Conservation (phyloP, 352 stramenopile species). For the Phytophthora nicotianae region DNA sequence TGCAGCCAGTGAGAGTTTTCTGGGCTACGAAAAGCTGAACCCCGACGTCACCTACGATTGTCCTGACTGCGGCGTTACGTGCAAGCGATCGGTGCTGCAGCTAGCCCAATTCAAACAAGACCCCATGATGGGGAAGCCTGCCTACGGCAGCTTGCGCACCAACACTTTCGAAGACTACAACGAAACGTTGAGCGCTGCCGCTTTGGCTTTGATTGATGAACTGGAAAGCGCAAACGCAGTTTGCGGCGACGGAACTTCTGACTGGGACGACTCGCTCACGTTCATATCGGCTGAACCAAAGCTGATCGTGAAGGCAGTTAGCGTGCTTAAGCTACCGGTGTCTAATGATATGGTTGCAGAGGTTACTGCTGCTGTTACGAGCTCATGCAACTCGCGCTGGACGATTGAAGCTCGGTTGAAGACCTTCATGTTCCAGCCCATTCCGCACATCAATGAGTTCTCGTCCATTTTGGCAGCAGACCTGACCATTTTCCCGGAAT, state of each 20-base stretch:
- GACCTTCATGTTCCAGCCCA: constrained; percentile 46
- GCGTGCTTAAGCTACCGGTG: constrained; percentile 25
- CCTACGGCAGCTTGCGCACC: constrained; percentile 34
- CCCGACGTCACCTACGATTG: constrained; percentile 32
- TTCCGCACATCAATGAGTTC: constrained; percentile 38
- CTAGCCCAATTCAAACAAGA: constrained; percentile 35
- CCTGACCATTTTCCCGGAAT: constrained; percentile 41
- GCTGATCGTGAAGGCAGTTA: constrained; percentile 32
- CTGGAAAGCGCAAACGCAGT: constrained; percentile 21
- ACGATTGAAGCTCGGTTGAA: constrained; percentile 35
- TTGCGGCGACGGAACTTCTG: constrained; percentile 32
- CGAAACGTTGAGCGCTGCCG: constrained; percentile 27
- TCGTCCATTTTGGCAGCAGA: constrained; percentile 40
- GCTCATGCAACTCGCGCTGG: constrained; percentile 32
- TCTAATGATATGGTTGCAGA: constrained; percentile 34
- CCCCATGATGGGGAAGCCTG: constrained; percentile 39
- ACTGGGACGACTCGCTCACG: constrained; percentile 33
- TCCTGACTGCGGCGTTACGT: constrained; percentile 31
- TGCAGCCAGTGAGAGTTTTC: constrained; percentile 34
- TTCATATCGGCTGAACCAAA: constrained; percentile 33
- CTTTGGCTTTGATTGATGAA: constrained; percentile 17
- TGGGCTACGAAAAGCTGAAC: constrained; percentile 35
- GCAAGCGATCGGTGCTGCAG: constrained; percentile 32
- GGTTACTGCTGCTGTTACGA: constrained; percentile 12
- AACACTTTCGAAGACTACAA: constrained; percentile 37